Base-by-base conservation (phyloP, 2,329 filamentous ascomycete species). In the Cytospora paraplurivora region DNA sequence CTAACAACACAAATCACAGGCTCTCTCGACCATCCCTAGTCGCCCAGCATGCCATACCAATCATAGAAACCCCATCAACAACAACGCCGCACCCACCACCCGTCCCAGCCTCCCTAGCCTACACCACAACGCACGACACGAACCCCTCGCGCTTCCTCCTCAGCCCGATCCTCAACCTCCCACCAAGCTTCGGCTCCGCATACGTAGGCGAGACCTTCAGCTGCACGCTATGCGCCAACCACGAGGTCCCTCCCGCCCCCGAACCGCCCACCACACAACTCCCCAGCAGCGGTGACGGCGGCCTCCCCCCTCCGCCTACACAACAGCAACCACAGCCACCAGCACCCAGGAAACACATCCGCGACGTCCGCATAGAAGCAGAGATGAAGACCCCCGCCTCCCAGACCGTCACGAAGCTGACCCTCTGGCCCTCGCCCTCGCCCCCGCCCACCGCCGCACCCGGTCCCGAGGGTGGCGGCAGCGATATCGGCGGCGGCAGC, bases 151-250 rank as follows among this genome's bases (percentile, higher is more conserved):
- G 84, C 7, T 86, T 86, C 73, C 74, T 87, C 65, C 81, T 88
- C 67, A 83, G 82, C 38, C 86, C 86, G 1, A 81, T 88, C 59
- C 84, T 98, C 71, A 95, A 92, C 54, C 87, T 98, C 1, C 94
- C 95, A 11, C 89, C 93, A 17, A 90, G 92, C 0, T 98, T 99
- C 75, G 94, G 93, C 52, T 94, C 92, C 13, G 93, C 94, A 10
- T 97, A 97, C 75, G 94, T 98, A 21, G 95, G 95, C 70, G 93
- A 98, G 79, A 92, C 89, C 0, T 98, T 99, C 77, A 89, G 89
- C 68, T 99, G 95, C 77, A 97, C 94, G 1, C 83, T 98, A 27
- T 97, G 93, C 77, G 93, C 91, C n/a, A 97, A 97, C 79, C 94
- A 97, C 74, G 94, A 98, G 77, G 65, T 78, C 77, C 53, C 71